phyloP scores from a whole-genome alignment of 148 eudicot genomes.

The Diospyros lotus region DNA sequence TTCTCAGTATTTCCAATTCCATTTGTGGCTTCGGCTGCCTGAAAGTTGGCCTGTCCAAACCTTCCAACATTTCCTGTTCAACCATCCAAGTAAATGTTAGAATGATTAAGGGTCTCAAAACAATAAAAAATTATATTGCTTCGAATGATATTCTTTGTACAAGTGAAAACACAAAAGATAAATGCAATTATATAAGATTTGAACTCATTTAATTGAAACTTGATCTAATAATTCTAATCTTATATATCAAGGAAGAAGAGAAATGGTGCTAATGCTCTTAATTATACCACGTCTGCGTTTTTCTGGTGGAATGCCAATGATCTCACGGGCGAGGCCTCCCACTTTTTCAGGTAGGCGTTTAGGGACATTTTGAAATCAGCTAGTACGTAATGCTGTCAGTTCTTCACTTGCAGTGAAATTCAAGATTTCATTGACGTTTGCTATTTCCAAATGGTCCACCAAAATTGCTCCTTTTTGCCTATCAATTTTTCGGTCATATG shows the following conservation, averaged over 20 bases:
- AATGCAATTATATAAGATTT: too few species aligned
- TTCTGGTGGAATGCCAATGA: slow-evolving; percentile 36
- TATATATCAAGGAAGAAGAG: too few species aligned
- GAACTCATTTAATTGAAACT: too few species aligned
- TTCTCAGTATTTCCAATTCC: slow-evolving; percentile 29
- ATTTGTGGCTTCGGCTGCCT: slow-evolving; percentile 29
- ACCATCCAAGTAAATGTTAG: too few species aligned
- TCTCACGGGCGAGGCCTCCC: slow-evolving; percentile 24
- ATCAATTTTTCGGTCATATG: too few species aligned
- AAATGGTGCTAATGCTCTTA: not conserved
- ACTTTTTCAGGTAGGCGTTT: slow-evolving; percentile 24
- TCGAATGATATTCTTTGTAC: too few species aligned
- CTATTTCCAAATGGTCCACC: slow-evolving; percentile 21
- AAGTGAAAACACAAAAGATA: too few species aligned
- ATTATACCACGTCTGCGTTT: slow-evolving; percentile 20
- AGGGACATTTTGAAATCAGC: slow-evolving; percentile 29
- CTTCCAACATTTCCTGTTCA: slow-evolving; percentile 18
- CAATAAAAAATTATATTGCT: too few species aligned
- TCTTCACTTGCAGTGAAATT: slow-evolving; percentile 15
- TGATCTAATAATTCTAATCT: too few species aligned
- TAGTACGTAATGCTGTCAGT: not conserved
- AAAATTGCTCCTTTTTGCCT: slow-evolving; percentile 27
- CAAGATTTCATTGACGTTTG: slow-evolving; percentile 2
- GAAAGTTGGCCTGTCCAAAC: slow-evolving; percentile 27
- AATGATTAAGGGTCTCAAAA: too few species aligned